Evolutionary conservation across 2,329 filamentous ascomycete species (phyloP).

Genomic region (Decorospora gaudefroyi): DNA sequence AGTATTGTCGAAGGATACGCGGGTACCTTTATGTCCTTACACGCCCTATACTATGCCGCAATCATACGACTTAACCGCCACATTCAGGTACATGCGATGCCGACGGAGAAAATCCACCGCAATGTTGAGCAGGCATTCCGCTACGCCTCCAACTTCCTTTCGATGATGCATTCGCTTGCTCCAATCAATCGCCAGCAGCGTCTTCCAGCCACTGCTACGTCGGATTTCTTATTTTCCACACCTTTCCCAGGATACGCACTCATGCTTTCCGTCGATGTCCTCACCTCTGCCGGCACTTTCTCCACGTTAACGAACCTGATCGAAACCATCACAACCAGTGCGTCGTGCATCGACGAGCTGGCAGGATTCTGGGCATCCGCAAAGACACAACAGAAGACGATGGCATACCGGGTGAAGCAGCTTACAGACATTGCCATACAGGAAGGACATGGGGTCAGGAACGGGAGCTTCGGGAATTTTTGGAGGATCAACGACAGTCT

Average conservation of each 20-base stretch:
- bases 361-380: constrained; percentile 64
- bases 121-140: constrained; percentile 40
- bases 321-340: constrained; percentile 58
- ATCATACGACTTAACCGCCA: constrained; percentile 69
- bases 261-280: constrained; percentile 67
- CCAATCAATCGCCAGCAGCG: constrained; percentile 34
- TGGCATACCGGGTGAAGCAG: constrained; percentile 54
- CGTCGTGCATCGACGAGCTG: constrained; percentile 61
- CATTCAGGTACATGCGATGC: constrained; percentile 39
- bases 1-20: constrained; percentile 59
- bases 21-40: constrained; percentile 66
- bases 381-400: constrained; percentile 55
- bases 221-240: constrained; percentile 52
- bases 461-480: constrained; percentile 43
- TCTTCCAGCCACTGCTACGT: constrained; percentile 27
- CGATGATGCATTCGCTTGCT: constrained; percentile 42
- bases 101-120: constrained; percentile 35
- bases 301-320: constrained; percentile 57
- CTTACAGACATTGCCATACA: constrained; percentile 50
- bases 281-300: constrained; percentile 61
- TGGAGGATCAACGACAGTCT: constrained; percentile 46
- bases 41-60: constrained; percentile 68
- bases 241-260: constrained; percentile 67
- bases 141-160: constrained; percentile 37
- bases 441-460: constrained; percentile 38